Percentiles rank a stretch among this genome's conserved stretches.
Conservation (phyloP, 2,329 filamentous ascomycete species). For the Diaporthe batatas region DNA sequence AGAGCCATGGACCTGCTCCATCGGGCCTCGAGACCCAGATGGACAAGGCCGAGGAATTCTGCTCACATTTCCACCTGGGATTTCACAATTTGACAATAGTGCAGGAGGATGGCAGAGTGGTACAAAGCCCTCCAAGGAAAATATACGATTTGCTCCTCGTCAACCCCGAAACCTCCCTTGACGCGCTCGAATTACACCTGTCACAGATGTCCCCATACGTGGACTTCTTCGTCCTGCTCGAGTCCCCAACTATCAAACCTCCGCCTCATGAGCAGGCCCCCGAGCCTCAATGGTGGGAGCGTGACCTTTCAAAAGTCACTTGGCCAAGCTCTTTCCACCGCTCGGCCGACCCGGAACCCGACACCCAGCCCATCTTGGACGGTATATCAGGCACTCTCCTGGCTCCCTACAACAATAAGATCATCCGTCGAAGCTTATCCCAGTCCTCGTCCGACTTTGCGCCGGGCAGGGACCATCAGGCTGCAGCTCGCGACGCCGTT, state of each 20-base stretch:
- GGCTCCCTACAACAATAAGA: conserved; percentile 53
- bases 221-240: conserved; percentile 60
- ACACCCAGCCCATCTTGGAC: conserved; percentile 53
- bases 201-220: conserved; percentile 51
- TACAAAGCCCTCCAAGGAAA: conserved; percentile 36
- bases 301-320: not conserved
- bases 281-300: conserved; percentile 33
- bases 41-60: conserved; percentile 25
- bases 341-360: conserved; percentile 52
- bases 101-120: conserved; percentile 52
- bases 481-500: conserved; percentile 55
- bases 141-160: conserved; percentile 45
- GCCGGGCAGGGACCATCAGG: conserved; percentile 53
- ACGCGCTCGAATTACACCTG: conserved; percentile 43
- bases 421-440: conserved; percentile 55
- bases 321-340: not conserved
- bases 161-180: conserved; percentile 40
- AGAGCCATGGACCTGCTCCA: conserved; percentile 4
- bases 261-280: conserved; percentile 3
- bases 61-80: conserved; percentile 36
- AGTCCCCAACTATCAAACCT: conserved; percentile 46
- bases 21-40: conserved; percentile 1
- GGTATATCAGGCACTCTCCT: conserved; percentile 53
- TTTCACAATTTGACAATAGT: conserved; percentile 23
- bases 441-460: conserved; percentile 46